Percentiles rank a stretch among this genome's conserved stretches.
These are phyloP conservation scores for Carex scoparia DNA, from an alignment of 176 grass and related monocot genomes.

Conservation along the genomic window DNA sequence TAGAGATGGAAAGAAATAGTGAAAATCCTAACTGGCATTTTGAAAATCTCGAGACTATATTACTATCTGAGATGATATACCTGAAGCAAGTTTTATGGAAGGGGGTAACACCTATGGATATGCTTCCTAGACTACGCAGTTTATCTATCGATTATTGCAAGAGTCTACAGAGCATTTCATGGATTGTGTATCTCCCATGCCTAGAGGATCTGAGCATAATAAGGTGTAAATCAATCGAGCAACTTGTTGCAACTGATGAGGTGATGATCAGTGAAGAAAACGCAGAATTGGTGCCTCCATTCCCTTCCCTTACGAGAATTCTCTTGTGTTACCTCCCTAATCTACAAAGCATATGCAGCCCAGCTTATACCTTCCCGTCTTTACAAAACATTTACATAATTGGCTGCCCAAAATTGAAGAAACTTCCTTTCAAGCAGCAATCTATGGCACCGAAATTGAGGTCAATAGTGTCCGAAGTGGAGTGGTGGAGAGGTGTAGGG, in stretches of 20 bases:
- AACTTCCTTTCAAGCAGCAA: constrained; percentile 12
- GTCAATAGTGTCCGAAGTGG: constrained; percentile 1
- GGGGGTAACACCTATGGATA: not conserved
- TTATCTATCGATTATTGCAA: constrained; percentile 17
- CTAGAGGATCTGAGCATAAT: constrained; percentile 10
- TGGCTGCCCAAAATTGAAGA: not conserved
- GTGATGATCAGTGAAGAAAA: constrained; percentile 1
- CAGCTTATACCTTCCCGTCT: not conserved
- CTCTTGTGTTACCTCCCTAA: constrained; percentile 11
- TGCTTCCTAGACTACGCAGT: constrained; percentile 14
- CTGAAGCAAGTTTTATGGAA: constrained; percentile 5
- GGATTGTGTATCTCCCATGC: constrained; percentile 23
- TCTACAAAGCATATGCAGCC: constrained; percentile 3
- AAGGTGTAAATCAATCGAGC: constrained; percentile 14
- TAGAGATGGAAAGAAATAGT: constrained; percentile 15
- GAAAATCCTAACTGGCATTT: constrained; percentile 16
- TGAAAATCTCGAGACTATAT: constrained; percentile 14
- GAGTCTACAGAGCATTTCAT: constrained; percentile 19
- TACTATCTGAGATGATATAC: not conserved
- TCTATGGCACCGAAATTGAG: not conserved
- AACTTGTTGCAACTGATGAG: constrained; percentile 20
- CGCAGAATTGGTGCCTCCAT: not conserved
- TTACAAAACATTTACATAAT: constrained; percentile 14
- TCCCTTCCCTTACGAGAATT: constrained; percentile 8
- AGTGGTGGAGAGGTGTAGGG: constrained; percentile 12